phyloP scores from a whole-genome alignment of 257 asterid species.

The Ballota nigra region DNA sequence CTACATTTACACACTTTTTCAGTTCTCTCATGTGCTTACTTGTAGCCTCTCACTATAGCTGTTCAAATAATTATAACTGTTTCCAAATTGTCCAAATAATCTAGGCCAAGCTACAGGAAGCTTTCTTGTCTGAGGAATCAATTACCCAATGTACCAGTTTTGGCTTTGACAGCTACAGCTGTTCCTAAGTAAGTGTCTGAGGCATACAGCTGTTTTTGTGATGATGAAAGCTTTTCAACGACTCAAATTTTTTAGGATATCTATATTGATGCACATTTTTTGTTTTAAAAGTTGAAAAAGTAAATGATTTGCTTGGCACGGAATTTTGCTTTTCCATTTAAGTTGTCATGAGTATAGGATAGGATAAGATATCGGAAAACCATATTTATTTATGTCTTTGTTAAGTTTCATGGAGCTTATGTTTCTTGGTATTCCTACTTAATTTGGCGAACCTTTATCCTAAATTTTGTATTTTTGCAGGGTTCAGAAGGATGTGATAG shows the following conservation, averaged over 20 bases:
- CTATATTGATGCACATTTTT: neutral
- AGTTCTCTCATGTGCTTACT: neutral
- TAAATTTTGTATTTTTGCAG: slow-evolving; percentile 49
- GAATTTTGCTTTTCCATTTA: neutral
- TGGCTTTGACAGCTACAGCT: slow-evolving; percentile 99
- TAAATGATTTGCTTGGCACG: neutral
- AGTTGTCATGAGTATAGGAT: neutral
- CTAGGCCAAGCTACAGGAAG: slow-evolving; percentile 97
- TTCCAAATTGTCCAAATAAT: slow-evolving; percentile 23
- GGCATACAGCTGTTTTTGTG: neutral
- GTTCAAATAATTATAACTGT: slow-evolving; percentile 14
- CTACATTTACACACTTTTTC: neutral
- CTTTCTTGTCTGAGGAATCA: slow-evolving; percentile 74
- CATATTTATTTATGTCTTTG: neutral
- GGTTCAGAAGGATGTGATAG: slow-evolving; percentile 91
- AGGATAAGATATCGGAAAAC: neutral
- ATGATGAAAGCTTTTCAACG: neutral
- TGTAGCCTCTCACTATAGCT: slow-evolving; percentile 1
- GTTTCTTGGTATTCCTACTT: slow-evolving; percentile 7
- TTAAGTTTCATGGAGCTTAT: slow-evolving; percentile 17
- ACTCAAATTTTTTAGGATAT: slow-evolving; percentile 15
- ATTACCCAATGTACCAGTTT: slow-evolving; percentile 69
- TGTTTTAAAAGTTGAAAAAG: neutral
- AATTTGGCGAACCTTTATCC: slow-evolving; percentile 8
- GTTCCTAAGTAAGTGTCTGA: slow-evolving; percentile 79